Evolutionary conservation across 495 filamentous ascomycete genomes (phyloP).

Genomic region (Xylaria sp.): DNA sequence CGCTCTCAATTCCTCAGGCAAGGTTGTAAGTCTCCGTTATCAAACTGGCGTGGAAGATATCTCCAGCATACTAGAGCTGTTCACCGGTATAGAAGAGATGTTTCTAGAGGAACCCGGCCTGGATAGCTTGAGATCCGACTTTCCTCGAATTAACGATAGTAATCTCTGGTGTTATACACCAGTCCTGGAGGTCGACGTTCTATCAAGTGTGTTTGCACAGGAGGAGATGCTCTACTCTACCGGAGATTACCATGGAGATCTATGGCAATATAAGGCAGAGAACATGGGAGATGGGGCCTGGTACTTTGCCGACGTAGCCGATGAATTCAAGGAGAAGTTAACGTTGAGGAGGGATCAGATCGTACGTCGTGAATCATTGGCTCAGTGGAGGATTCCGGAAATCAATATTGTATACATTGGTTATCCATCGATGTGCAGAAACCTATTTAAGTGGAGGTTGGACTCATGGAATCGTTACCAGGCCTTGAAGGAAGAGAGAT

Average conservation of each 20-base stretch:
- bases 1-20: neutral
- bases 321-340: neutral
- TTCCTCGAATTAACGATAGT: neutral
- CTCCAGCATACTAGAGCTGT: conserved; percentile 3
- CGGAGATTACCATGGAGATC: neutral
- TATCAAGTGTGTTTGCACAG: neutral
- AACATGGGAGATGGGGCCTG: conserved; percentile 7
- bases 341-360: neutral
- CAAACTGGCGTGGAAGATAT: neutral
- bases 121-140: too few species aligned
- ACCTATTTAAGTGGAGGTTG: conserved; percentile 6
- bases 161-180: conserved; percentile 11
- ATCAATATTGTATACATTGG: conserved; percentile 5
- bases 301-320: conserved; percentile 4
- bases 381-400: conserved; percentile 10
- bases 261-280: conserved; percentile 1
- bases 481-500: neutral
- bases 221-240: neutral
- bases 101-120: neutral
- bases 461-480: neutral
- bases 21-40: neutral
- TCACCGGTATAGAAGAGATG: conserved; percentile 10
- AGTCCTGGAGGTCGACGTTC: neutral
- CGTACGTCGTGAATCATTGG: neutral
- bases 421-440: neutral